A percentile compares a stretch with the other conserved stretches of the same genome.
These are phyloP conservation scores for Bruguiera parviflora DNA, from an alignment of 345 rosid genomes.

Conservation along the genomic window DNA sequence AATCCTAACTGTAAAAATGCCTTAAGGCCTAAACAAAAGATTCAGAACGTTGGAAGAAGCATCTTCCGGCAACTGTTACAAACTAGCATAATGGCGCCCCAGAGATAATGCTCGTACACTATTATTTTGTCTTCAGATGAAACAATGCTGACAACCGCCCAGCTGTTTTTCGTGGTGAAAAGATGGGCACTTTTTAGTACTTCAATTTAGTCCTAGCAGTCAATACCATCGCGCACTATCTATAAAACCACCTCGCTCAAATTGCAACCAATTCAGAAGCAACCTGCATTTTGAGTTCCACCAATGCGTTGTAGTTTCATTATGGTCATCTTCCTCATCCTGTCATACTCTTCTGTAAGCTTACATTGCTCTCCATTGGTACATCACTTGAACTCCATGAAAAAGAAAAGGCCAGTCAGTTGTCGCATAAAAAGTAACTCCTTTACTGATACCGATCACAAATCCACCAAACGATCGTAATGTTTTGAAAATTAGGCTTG, in stretches of 20 bases:
- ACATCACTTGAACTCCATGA: constrained; percentile 64
- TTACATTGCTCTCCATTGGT: constrained; percentile 49
- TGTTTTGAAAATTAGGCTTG: too few relatives aligned
- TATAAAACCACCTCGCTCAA: constrained; percentile 85
- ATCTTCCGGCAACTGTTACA: too few relatives aligned
- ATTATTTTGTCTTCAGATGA: too few relatives aligned
- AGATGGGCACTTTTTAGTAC: constrained; percentile 77
- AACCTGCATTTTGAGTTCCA: constrained; percentile 61
- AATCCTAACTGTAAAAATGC: too few relatives aligned
- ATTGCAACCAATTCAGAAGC: constrained; percentile 87
- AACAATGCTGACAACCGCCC: constrained; percentile 11
- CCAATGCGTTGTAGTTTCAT: constrained; percentile 73
- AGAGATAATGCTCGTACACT: too few relatives aligned
- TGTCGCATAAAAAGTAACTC: too few relatives aligned
- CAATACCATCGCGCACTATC: constrained; percentile 79
- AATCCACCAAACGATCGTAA: too few relatives aligned
- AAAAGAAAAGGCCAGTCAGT: neutral
- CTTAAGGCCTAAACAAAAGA: too few relatives aligned
- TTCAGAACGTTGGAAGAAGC: too few relatives aligned
- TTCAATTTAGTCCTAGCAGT: constrained; percentile 79
- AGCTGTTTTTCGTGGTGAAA: constrained; percentile 59
- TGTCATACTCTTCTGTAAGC: constrained; percentile 46
- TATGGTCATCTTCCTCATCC: constrained; percentile 84
- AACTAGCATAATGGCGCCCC: too few relatives aligned
- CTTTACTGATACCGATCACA: too few relatives aligned